Conservation (phyloP, 2,329 filamentous ascomycete genomes). For the Claviceps africana region DNA sequence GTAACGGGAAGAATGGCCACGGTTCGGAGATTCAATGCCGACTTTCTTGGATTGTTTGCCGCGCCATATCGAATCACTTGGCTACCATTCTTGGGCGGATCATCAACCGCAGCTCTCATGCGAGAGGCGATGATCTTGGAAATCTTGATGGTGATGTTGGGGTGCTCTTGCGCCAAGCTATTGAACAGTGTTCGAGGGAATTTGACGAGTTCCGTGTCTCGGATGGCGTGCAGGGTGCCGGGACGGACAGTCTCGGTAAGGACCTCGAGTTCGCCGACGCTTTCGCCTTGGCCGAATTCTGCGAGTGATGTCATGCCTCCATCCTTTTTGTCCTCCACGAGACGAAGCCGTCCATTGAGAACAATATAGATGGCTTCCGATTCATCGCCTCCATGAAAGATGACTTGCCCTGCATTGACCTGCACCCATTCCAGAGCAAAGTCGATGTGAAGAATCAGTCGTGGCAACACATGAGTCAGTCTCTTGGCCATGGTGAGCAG, state of each 20-base stretch:
- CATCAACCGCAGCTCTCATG: constrained; percentile 80
- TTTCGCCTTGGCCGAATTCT: constrained; percentile 94
- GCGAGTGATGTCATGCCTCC: constrained; percentile 75
- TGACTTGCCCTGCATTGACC: constrained; percentile 84
- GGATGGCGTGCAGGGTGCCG: constrained; percentile 85
- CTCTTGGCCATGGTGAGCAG: constrained; percentile 92
- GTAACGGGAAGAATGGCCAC: constrained; percentile 87
- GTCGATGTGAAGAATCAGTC: constrained; percentile 88
- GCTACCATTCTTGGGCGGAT: constrained; percentile 53
- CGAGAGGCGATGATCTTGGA: constrained; percentile 95
- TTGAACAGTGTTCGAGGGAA: constrained; percentile 95
- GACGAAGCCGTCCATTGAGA: constrained; percentile 76
- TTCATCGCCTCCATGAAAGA: constrained; percentile 86
- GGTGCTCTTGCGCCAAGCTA: constrained; percentile 90
- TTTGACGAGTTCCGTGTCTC: constrained; percentile 90
- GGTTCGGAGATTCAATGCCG: constrained; percentile 82
- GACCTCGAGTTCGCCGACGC: constrained; percentile 91
- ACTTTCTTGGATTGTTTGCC: constrained; percentile 48
- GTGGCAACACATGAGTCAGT: constrained; percentile 75
- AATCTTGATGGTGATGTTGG: constrained; percentile 96
- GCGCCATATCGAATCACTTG: constrained; percentile 49
- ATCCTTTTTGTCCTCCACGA: constrained; percentile 68
- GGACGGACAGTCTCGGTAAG: constrained; percentile 87
- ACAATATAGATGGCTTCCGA: constrained; percentile 98
- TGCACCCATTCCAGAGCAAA: constrained; percentile 98